phyloP scores from a whole-genome alignment of 225 moss, liverwort and hornwort species.

The Physcomitrellopsis africana region DNA sequence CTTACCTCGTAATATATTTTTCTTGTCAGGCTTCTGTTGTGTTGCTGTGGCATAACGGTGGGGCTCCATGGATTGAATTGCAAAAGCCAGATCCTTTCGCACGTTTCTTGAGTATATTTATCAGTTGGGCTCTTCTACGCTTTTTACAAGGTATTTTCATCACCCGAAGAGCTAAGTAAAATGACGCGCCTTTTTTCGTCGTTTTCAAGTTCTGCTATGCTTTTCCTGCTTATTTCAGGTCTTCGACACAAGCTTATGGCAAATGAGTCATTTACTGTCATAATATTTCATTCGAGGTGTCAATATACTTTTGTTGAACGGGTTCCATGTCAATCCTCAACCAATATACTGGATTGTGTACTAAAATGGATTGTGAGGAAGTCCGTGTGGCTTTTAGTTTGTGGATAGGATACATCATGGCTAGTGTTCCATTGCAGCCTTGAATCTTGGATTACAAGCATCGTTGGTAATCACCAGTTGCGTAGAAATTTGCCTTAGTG shows the following conservation, averaged over 20 bases:
- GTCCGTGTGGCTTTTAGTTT: neutral
- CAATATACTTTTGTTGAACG: constrained; percentile 12
- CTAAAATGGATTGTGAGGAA: neutral
- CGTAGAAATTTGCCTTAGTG: constrained; percentile 7
- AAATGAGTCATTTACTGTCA: neutral
- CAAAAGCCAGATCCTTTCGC: constrained; percentile 73
- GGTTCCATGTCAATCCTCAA: neutral
- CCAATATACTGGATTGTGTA: neutral
- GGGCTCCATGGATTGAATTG: constrained; percentile 49
- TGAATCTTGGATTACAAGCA: constrained; percentile 5
- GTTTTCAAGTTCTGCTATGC: neutral
- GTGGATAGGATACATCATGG: neutral
- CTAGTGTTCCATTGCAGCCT: neutral
- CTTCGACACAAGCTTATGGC: constrained; percentile 1
- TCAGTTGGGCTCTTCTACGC: constrained; percentile 78
- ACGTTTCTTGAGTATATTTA: constrained; percentile 81
- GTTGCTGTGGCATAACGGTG: constrained; percentile 74
- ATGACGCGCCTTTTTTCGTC: constrained; percentile 1
- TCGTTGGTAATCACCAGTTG: constrained; percentile 9
- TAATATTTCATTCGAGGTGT: neutral
- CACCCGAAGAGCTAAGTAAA: constrained; percentile 13
- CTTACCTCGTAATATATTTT: constrained; percentile 9
- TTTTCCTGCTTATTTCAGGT: neutral
- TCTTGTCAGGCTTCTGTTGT: constrained; percentile 69
- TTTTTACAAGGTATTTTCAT: constrained; percentile 70